phyloP scores from a whole-genome alignment of 2,329 filamentous ascomycete species.

The Trichoderma semiorbis region DNA sequence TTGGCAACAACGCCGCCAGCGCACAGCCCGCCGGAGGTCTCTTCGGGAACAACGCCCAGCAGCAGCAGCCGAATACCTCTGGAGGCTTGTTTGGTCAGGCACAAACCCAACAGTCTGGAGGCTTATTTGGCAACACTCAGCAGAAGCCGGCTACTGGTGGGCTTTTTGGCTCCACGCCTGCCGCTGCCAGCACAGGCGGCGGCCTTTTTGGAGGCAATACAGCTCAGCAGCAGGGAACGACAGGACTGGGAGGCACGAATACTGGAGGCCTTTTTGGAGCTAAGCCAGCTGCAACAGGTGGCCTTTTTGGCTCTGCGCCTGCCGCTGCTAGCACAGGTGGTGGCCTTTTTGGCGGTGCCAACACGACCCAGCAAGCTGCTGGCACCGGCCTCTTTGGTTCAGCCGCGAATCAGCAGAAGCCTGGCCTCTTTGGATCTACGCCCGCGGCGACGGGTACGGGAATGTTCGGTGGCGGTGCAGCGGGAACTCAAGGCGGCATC shows the following conservation, averaged over 20 bases:
- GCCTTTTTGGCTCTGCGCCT: constrained; percentile 40
- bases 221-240: constrained; percentile 39
- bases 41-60: constrained; percentile 41
- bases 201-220: constrained; percentile 44
- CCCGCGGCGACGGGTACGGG: constrained; percentile 45
- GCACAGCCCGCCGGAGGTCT: constrained; percentile 32
- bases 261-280: constrained; percentile 40
- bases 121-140: constrained; percentile 46
- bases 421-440: constrained; percentile 50
- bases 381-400: constrained; percentile 51
- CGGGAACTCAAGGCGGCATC: constrained; percentile 43
- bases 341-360: constrained; percentile 43
- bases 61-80: constrained; percentile 28
- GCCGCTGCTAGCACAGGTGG: constrained; percentile 34
- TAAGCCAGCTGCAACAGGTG: constrained; percentile 36
- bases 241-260: constrained; percentile 36
- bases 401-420: constrained; percentile 37
- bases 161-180: constrained; percentile 33
- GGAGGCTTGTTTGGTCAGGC: constrained; percentile 36
- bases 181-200: constrained; percentile 34
- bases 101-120: constrained; percentile 33
- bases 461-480: constrained; percentile 52
- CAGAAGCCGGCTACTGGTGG: constrained; percentile 36
- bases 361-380: constrained; percentile 37
- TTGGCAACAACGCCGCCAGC: constrained; percentile 35